phyloP scores from a whole-genome alignment of 441 rosid species.

The Populus tomentosa region DNA sequence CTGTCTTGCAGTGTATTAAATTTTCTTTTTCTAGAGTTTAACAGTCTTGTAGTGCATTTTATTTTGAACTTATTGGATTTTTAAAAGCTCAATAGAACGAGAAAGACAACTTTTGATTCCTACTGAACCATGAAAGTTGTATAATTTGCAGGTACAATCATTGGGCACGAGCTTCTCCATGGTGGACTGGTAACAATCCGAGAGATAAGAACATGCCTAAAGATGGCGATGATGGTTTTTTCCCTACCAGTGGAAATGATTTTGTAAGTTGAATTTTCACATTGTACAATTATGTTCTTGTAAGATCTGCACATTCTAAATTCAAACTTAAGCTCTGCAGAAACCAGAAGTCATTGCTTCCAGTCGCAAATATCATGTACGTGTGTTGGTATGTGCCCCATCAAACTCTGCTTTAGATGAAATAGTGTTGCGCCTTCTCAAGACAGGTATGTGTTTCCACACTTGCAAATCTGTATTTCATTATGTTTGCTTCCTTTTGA shows the following conservation, averaged over 20 bases:
- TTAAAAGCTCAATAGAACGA: background rate
- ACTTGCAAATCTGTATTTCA: background rate
- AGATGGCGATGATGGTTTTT: constrained; percentile 87
- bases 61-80: background rate
- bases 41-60: background rate
- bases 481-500: constrained; percentile 12
- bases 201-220: constrained; percentile 79
- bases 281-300: constrained; percentile 3
- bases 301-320: background rate
- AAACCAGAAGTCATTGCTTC: constrained; percentile 85
- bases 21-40: background rate
- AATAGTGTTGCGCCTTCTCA: constrained; percentile 80
- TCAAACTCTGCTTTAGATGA: constrained; percentile 99
- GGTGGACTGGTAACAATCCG: constrained; percentile 71
- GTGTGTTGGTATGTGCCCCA: constrained; percentile 94
- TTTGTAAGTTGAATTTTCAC: constrained; percentile 51
- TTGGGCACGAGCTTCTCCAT: constrained; percentile 86
- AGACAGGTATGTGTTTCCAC: constrained; percentile 48
- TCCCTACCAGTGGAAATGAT: constrained; percentile 85
- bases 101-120: constrained; percentile 2
- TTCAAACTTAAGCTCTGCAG: constrained; percentile 36
- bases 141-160: constrained; percentile 51
- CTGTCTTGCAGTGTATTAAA: background rate
- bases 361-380: constrained; percentile 60
- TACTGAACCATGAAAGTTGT: constrained; percentile 12